Evolutionary conservation across 306 rosid genomes (phyloP).

Genomic region (Leucaena leucocephala): DNA sequence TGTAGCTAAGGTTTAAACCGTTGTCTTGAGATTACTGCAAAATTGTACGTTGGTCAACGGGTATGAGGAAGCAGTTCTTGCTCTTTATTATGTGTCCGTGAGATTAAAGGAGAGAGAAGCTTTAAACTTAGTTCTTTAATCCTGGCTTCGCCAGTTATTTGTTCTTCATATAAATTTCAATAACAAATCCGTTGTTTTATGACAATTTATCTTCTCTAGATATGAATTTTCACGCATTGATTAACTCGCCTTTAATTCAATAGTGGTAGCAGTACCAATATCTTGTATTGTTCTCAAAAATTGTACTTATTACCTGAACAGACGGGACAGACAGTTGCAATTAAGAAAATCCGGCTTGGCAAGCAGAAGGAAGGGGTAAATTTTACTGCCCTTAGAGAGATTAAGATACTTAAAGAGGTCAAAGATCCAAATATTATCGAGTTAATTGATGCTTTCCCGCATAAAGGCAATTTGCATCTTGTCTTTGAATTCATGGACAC

Average conservation of each 20-base stretch:
- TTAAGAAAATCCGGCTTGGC: slow-evolving; percentile 93
- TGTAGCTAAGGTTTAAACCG: not conserved
- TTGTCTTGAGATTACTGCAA: slow-evolving; percentile 4
- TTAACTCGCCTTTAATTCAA: no score
- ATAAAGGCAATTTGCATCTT: slow-evolving; percentile 93
- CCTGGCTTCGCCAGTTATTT: not conserved
- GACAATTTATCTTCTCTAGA: slow-evolving; percentile 16
- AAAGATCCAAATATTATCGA: slow-evolving; percentile 84
- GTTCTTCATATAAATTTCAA: slow-evolving; percentile 25
- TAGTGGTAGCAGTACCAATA: no score
- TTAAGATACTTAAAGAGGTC: slow-evolving; percentile 84
- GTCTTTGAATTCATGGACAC: slow-evolving; percentile 98
- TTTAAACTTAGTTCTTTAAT: not conserved
- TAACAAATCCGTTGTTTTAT: not conserved
- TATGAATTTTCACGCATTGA: no score
- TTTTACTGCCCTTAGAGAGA: slow-evolving; percentile 87
- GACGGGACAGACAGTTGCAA: slow-evolving; percentile 93
- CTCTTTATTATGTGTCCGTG: not conserved
- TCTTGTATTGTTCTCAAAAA: not conserved
- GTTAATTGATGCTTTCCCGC: slow-evolving; percentile 86
- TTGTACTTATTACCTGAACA: slow-evolving; percentile 49
- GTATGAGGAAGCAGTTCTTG: slow-evolving; percentile 1
- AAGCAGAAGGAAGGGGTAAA: slow-evolving; percentile 95
- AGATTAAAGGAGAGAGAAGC: not conserved
- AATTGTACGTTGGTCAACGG: not conserved